phyloP scores from a whole-genome alignment of 768 basidiomycete species.

The Leccinum imitatum region DNA sequence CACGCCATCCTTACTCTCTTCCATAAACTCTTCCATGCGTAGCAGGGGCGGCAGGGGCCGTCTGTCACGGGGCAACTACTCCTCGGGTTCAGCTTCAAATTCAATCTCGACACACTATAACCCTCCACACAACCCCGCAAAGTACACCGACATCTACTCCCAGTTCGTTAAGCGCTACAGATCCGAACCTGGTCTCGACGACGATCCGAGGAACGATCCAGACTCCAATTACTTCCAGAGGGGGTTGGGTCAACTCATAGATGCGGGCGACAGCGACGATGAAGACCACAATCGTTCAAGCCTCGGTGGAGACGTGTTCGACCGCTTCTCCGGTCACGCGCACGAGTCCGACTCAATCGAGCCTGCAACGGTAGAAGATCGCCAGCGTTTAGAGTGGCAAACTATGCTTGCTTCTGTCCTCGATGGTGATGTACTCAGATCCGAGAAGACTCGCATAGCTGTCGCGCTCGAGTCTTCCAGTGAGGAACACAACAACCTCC shows the following conservation, averaged over 20 bases:
- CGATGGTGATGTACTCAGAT: conserved; percentile 89
- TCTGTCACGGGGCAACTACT: conserved; percentile 31
- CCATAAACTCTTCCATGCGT: conserved; percentile 31
- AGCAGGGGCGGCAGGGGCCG: conserved; percentile 33
- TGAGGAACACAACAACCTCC: conserved; percentile 66
- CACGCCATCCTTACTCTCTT: conserved; percentile 24
- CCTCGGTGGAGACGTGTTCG: conserved; percentile 44
- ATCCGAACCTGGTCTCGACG: conserved; percentile 57
- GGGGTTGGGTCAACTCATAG: conserved; percentile 65
- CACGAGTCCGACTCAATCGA: conserved; percentile 64
- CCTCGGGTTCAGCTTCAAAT: conserved; percentile 29
- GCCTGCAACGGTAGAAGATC: conserved; percentile 70
- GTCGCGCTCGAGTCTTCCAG: conserved; percentile 68
- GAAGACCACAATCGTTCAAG: conserved; percentile 54
- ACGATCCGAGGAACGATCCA: conserved; percentile 77
- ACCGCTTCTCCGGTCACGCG: conserved; percentile 51
- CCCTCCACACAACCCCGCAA: conserved; percentile 32
- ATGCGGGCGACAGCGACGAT: conserved; percentile 74
- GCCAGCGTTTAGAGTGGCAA: conserved; percentile 92
- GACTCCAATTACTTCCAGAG: conserved; percentile 80
- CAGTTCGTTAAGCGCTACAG: conserved; percentile 79
- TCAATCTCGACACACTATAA: conserved; percentile 31
- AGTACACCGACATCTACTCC: conserved; percentile 66
- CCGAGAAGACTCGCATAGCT: conserved; percentile 91
- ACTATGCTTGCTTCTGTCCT: conserved; percentile 92